Base-by-base conservation (phyloP, 805 yeast species). In the Cyberlindnera xylosilytica region DNA sequence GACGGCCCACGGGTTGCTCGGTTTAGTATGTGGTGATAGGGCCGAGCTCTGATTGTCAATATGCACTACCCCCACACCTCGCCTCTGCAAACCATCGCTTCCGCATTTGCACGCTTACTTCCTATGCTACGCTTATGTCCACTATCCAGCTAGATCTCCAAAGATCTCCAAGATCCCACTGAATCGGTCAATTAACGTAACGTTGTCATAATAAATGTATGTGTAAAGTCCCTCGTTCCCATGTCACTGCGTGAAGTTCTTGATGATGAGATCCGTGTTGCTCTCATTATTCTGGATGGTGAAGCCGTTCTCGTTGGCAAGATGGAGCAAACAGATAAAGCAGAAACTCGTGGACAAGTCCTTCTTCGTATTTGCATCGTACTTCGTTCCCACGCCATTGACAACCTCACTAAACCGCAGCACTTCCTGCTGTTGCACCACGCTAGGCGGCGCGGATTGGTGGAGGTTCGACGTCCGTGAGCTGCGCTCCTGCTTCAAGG, bases 251-350 rank as follows among this genome's bases (percentile, higher is more conserved):
- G 16, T 23, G 17, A 43, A 38, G 38, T 36, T 33, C n/a, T 43
- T 36, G 38, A 43, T 43, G 18, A 44, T 35, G 32, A 57, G 45
- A 39, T 57, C 61, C 9, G 55, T 34, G 20, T 57, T 55, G 30
- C 48, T 54, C 2, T 41, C 26, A 15, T 39, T 74, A 46, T 76
- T 74, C 15, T 69, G 66, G 7, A 88, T 73, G 3, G 67, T 57
- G 29, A 88, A 68, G 1, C 90, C 93, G 55, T 85, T 81, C 59
- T 88, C 97, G 59, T 89, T 88, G 11, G 96, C 95, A 47, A 88
- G 67, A 64, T 88, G 97, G 24, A 88, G 64, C 55, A 87, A 65
- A 56, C 96, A 86, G 42, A 88, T 86, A 54, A 88, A 88, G 54
- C 87, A 85, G 60, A 85, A 85, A 65, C 95, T 83, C 1, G 96